phyloP scores from a whole-genome alignment of 306 rosid species.

The Corylus heterophylla region DNA sequence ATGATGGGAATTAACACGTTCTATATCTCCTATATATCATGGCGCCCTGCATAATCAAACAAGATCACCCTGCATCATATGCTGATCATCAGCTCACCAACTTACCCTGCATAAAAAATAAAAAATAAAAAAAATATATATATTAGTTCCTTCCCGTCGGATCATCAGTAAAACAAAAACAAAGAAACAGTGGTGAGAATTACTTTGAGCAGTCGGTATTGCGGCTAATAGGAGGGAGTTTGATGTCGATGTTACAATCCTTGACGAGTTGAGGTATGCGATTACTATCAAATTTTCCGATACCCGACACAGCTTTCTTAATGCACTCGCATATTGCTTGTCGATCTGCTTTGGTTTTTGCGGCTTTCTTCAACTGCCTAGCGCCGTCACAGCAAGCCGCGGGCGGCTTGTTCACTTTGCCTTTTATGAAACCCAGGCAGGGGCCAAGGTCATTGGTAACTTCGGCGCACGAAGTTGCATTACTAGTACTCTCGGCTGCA shows the following conservation, averaged over 20 bases:
- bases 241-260: conserved; percentile 21
- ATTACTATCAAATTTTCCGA: background rate
- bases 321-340: conserved; percentile 29
- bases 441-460: background rate
- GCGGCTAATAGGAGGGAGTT: conserved; percentile 30
- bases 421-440: background rate
- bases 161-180: background rate
- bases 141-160: background rate
- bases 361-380: background rate
- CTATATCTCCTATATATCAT: too few relatives aligned
- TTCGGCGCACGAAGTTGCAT: conserved; percentile 6
- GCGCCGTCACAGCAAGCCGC: conserved; percentile 28
- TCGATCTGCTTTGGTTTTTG: conserved; percentile 14
- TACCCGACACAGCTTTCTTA: background rate
- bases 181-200: background rate
- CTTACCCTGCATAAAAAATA: background rate
- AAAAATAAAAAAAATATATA: background rate
- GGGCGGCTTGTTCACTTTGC: conserved; percentile 7
- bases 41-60: too few relatives aligned
- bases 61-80: too few relatives aligned
- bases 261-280: conserved; percentile 21
- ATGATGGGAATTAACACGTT: too few relatives aligned
- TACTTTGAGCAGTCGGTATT: conserved; percentile 35
- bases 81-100: too few relatives aligned
- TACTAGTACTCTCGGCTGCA: background rate